phyloP scores from a whole-genome alignment of 192 early-diverging fungal species.

The Dispira parvispora region DNA sequence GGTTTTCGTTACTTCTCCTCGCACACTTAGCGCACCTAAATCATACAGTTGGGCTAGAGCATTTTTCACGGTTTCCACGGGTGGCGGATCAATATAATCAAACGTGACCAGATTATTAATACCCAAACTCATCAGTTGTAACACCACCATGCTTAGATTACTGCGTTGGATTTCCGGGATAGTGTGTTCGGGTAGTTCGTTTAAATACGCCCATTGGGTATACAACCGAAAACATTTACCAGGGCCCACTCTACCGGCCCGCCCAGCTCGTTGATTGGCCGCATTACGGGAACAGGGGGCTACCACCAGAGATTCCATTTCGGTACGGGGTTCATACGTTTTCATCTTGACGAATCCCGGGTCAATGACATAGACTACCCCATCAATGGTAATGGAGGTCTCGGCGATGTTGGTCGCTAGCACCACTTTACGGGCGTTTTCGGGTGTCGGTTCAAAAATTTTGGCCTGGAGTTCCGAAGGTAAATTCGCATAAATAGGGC shows the following conservation, averaged over 20 bases:
- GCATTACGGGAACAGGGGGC: conserved; percentile 89
- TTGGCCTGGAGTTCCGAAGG: conserved; percentile 91
- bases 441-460: conserved; percentile 95
- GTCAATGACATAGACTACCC: conserved; percentile 93
- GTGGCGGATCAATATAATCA: conserved; percentile 98
- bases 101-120: conserved; percentile 95
- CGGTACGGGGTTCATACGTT: conserved; percentile 81
- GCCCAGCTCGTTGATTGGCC: conserved; percentile 82
- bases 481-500: conserved; percentile 91
- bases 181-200: conserved; percentile 90
- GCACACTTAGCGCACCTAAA: conserved; percentile 80
- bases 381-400: conserved; percentile 94
- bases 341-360: conserved; percentile 96
- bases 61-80: conserved; percentile 76
- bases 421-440: conserved; percentile 84
- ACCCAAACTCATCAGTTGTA: conserved; percentile 87
- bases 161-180: conserved; percentile 94
- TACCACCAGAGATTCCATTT: conserved; percentile 95
- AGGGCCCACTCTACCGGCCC: conserved; percentile 90
- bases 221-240: conserved; percentile 96
- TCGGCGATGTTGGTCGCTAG: conserved; percentile 99
- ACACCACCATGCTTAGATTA: conserved; percentile 79
- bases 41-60: conserved; percentile 86
- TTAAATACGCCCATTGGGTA: conserved; percentile 77
- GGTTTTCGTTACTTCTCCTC: conserved; percentile 86